Evolutionary conservation across 176 grass and related monocot genomes (phyloP).

Genomic region (sorghum (Sorghum bicolor)): Sorghum_bicolor_NCBIv3 NC_012871.2:57017001-57017500

Average conservation of each 20-base stretch:
- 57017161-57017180: slow-evolving; percentile 76
- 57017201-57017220: slow-evolving; percentile 41
- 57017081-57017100: slow-evolving; percentile 4
- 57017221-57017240: slow-evolving; percentile 67
- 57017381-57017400: background rate
- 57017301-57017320: slow-evolving; percentile 66
- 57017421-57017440: background rate
- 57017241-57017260: slow-evolving; percentile 85
- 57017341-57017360: background rate
- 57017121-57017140: slow-evolving; percentile 10
- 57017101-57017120: background rate
- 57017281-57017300: slow-evolving; percentile 76
- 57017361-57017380: background rate
- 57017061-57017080: slow-evolving; percentile 74
- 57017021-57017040: slow-evolving; percentile 91
- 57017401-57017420: background rate
- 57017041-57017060: slow-evolving; percentile 78
- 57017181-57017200: slow-evolving; percentile 51
- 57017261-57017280: slow-evolving; percentile 86
- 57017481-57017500: background rate
- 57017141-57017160: slow-evolving; percentile 76
- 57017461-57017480: background rate
- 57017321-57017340: slow-evolving; percentile 19
- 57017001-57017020: slow-evolving; percentile 91
- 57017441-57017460: background rate